Percentiles rank a stretch among this genome's conserved stretches.
Evolutionary conservation across 2,329 filamentous ascomycete species (phyloP).

Genomic region (Trichoderma afroharzianum): DNA sequence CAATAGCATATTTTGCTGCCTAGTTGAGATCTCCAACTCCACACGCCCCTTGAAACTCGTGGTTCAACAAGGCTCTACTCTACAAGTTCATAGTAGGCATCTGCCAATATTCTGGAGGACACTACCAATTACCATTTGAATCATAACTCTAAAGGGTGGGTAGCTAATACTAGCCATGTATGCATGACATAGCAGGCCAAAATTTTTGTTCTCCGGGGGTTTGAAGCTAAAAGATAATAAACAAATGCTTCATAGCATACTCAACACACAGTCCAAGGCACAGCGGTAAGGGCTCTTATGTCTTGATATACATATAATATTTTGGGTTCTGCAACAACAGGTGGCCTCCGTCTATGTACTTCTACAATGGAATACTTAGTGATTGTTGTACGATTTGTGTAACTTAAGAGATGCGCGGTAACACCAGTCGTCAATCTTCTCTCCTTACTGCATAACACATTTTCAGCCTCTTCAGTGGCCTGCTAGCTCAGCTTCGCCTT

Average conservation of each 20-base stretch:
- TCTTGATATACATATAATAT: no score
- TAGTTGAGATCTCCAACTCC: not conserved
- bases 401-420: not conserved
- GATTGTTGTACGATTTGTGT: not conserved
- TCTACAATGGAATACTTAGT: not conserved
- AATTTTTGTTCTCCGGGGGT: rapidly evolving
- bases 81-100: not conserved
- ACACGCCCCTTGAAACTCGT: not conserved
- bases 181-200: not conserved
- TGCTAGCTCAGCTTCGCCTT: not conserved
- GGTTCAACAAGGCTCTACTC: not conserved
- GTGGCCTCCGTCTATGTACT: not conserved
- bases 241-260: no score
- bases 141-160: not conserved
- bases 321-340: no score
- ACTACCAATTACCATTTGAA: not conserved
- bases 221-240: not conserved
- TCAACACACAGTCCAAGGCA: no score
- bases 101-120: not conserved
- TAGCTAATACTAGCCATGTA: not conserved
- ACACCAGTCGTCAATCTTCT: not conserved
- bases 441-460: not conserved
- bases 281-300: no score
- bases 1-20: not conserved
- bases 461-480: not conserved